phyloP scores from a whole-genome alignment of 306 rosid species.

The Dryas drummondii region DNA sequence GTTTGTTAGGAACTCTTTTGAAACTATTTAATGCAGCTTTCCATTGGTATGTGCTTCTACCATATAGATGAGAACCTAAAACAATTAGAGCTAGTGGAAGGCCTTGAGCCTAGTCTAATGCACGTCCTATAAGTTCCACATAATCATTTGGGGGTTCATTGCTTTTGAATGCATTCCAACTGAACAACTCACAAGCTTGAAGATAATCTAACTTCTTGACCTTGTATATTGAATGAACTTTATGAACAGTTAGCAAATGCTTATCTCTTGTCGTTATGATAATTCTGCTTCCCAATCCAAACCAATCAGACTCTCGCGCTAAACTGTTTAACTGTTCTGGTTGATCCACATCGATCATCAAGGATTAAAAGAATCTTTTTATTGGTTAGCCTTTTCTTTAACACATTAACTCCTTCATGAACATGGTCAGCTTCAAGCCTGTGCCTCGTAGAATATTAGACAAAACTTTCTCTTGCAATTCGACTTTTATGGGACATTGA shows the following conservation, averaged over 20 bases:
- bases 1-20: constrained; percentile 18
- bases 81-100: constrained; percentile 41
- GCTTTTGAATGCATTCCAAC: background rate
- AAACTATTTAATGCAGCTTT: background rate
- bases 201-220: background rate
- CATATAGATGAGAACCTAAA: constrained; percentile 39
- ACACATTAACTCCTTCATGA: background rate
- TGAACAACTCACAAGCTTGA: background rate
- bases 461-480: background rate
- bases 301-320: background rate
- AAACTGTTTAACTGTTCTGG: background rate
- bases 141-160: background rate
- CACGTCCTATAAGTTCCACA: background rate
- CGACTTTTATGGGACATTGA: background rate
- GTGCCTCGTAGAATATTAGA: background rate
- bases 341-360: constrained; percentile 1
- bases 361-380: constrained; percentile 1
- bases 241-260: background rate
- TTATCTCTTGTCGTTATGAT: constrained; percentile 7
- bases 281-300: background rate
- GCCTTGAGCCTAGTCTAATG: background rate
- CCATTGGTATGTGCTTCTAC: constrained; percentile 12
- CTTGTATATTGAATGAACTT: background rate
- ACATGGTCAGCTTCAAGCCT: background rate
- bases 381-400: background rate